Base-by-base conservation (phyloP, 2,329 filamentous ascomycete species). In the Neocucurbitaria cava region DNA sequence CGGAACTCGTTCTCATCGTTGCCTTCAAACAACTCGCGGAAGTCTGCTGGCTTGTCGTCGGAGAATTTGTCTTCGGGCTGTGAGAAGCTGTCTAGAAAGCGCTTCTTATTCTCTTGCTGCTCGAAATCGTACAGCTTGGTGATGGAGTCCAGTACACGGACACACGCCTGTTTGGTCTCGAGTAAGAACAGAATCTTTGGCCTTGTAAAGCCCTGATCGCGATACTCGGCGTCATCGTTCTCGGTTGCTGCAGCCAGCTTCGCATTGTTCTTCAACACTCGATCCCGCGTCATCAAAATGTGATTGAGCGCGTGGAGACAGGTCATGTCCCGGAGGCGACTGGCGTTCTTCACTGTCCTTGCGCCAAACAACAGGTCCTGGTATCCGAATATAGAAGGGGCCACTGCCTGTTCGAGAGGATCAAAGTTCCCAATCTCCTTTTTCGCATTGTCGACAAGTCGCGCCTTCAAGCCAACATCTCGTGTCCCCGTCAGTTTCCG, bases 1-100 rank as follows among this genome's bases (percentile, higher is more conserved):
- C 94, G 87, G 79, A 98, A 99, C 85, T 96, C 95, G 77, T 99
- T 95, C 72, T 98, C 95, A 72, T 96, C 92, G 72, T 97, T 98
- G 54, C 95, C 95, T 57, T 89, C 89, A 70, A 99, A 99, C 0
- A 98, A 83, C 52, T 96, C 90, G 21, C 85, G 83, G 77, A 96
- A 98, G 73, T 98, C 95, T 3, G 88, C 89, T 0, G 95, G 89
- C 70, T 92, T 91, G 70, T 90, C 87, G 8, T 85, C 80, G 23
- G 88, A 86, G 63, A 92, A 89, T 35, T 85, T 86, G 54, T 87
- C 83, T 20, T 90, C 85, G 35, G 86, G 84, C 24, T 88, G 85
- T 6, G 88, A 82, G 75, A 93, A 99, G 1, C 85, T 86, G 51
- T 97, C 93, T 33, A 94, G 83, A 68, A 99, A 98, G 0, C 95